Conservation (phyloP, 1,284 basidiomycete genomes). For the Apiotrichum gracile region DNA sequence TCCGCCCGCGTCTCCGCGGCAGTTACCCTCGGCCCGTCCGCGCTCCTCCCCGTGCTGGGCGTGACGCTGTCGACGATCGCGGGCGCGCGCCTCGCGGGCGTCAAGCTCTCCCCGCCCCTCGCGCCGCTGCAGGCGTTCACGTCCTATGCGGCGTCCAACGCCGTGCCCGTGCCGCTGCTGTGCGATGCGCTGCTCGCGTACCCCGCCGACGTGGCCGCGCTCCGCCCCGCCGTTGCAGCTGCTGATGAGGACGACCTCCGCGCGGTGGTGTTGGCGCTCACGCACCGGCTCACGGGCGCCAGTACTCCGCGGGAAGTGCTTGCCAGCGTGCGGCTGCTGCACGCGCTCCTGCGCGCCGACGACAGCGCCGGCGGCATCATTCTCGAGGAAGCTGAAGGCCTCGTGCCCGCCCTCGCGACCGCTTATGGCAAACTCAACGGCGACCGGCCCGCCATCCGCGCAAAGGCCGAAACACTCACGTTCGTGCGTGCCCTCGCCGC, state of each 20-base stretch:
- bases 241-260: background rate
- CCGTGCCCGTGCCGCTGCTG: background rate
- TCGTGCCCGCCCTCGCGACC: constrained; percentile 21
- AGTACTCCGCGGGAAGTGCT: background rate
- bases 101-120: background rate
- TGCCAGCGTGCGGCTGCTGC: constrained; percentile 7
- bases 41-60: constrained; percentile 1
- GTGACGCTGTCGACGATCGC: constrained; percentile 9
- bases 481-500: constrained; percentile 21
- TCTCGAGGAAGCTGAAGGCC: background rate
- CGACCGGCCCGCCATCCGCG: constrained; percentile 3
- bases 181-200: constrained; percentile 17
- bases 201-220: constrained; percentile 4
- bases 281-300: background rate
- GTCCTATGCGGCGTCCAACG: background rate
- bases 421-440: constrained; percentile 18
- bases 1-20: constrained; percentile 2
- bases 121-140: constrained; percentile 11
- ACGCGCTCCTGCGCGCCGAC: constrained; percentile 7
- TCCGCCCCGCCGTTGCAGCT: constrained; percentile 1
- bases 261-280: background rate
- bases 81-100: constrained; percentile 2
- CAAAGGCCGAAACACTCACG: constrained; percentile 24
- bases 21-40: background rate
- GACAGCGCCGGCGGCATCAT: constrained; percentile 1